Percentiles rank a stretch among this genome's conserved stretches.
These are phyloP conservation scores for Heritiera littoralis DNA, from an alignment of 345 rosid genomes.

Conservation along the genomic window DNA sequence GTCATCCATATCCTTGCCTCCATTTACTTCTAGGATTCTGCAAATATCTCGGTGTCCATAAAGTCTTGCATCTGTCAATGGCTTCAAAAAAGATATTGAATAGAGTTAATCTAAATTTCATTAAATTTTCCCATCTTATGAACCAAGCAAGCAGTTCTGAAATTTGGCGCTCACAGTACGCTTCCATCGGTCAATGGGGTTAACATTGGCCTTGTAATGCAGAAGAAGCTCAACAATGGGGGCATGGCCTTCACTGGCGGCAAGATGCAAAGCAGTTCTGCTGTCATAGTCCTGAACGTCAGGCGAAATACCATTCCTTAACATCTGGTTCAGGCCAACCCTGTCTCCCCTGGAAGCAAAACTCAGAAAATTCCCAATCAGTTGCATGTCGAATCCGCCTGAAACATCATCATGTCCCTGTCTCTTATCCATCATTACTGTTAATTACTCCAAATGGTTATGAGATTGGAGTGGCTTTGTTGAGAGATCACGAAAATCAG, in stretches of 20 bases:
- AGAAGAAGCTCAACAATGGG: conserved; percentile 66
- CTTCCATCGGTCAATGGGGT: conserved; percentile 60
- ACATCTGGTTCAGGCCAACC: conserved; percentile 65
- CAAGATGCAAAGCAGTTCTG: conserved; percentile 65
- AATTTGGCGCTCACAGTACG: conserved; percentile 38
- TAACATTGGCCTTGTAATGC: conserved; percentile 53
- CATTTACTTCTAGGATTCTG: conserved; percentile 67
- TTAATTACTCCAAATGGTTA: not conserved
- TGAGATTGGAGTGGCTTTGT: not conserved
- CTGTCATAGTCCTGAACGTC: conserved; percentile 63
- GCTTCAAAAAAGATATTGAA: conserved; percentile 31
- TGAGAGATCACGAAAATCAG: not conserved
- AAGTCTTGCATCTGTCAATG: conserved; percentile 62
- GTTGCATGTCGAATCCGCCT: conserved; percentile 50
- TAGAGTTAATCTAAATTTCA: too few relatives aligned
- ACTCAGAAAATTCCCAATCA: conserved; percentile 61
- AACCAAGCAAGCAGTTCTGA: not conserved
- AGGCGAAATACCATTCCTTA: conserved; percentile 51
- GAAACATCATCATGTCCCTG: conserved; percentile 25
- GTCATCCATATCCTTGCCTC: conserved; percentile 41
- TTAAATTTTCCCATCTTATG: not conserved
- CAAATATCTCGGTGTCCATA: conserved; percentile 63
- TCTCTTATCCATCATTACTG: conserved; percentile 17
- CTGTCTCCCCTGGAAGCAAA: conserved; percentile 65
- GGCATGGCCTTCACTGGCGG: conserved; percentile 67